Evolutionary conservation across 352 stramenopile genomes (phyloP), one percentile per base, ranked within the genome.

Genomic region (Aphanomyces invadans): DNA sequence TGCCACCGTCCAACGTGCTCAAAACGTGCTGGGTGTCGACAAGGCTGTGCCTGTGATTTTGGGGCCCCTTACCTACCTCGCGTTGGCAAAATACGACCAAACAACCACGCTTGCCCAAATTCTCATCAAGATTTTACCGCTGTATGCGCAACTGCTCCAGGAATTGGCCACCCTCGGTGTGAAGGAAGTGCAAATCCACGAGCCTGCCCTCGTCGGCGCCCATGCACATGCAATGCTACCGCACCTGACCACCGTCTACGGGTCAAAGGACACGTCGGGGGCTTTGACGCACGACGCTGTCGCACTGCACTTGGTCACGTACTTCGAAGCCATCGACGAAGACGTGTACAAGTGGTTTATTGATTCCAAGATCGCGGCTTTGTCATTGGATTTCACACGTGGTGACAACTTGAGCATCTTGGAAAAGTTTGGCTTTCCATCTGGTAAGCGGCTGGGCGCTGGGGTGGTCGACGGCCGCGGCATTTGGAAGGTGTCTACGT

Each of bases 351-450:
- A 95, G 78, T 97, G 90, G 90, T 89, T 95, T 49, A 72, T 70
- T 9, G 71, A 80, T 12, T 84, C 83, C 45, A 78, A 78, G n/a
- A 76, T 97, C 48, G 66, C 76, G 3, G 85, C 85, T 9, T 73
- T 97, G 64, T 95, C 83, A 72, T 78, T 97, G 10, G 91, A 97
- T 76, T 97, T 97, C 70, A 96, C 87, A 25, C 86, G 91, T 52
- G 91, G 87, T 38, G 77, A 95, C 70, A 95, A 88, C 71, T 68
- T 95, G 26, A 78, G 71, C 23, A 69, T 96, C 49, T 72, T 97
- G 21, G 70, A 87, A 63, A 94, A 95, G 77, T 90, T 83, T 61
- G 89, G 87, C 15, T 95, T 96, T 71, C 86, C 87, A 9, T 71
- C 74, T 2, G 75, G 75, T 70, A 96, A 97, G 76, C 82, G 80